phyloP scores from a whole-genome alignment of 116 monocot species.

The Phalaenopsis hybrid region DNA sequence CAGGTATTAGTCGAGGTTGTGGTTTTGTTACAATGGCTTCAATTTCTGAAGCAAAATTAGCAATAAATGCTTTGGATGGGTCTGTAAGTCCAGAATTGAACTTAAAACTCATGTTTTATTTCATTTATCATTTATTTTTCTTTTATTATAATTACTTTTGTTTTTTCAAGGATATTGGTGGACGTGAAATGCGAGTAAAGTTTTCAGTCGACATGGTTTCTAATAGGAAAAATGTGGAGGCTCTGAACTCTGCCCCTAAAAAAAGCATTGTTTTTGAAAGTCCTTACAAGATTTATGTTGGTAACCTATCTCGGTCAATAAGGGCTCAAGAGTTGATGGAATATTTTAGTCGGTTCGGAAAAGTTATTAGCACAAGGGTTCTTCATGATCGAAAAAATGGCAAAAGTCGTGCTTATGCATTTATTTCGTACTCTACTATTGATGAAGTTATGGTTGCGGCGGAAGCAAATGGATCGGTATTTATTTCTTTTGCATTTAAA shows the following conservation, averaged over 20 bases:
- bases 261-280: conserved; percentile 63
- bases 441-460: conserved; percentile 54
- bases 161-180: conserved; percentile 50
- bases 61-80: conserved; percentile 68
- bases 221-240: conserved; percentile 39
- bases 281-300: conserved; percentile 11
- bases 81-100: conserved; percentile 37
- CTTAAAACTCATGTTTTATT: background rate
- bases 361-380: conserved; percentile 62
- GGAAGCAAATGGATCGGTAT: conserved; percentile 43
- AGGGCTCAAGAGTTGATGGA: conserved; percentile 62
- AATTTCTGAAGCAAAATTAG: conserved; percentile 54
- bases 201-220: conserved; percentile 54
- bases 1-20: conserved; percentile 65
- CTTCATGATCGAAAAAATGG: conserved; percentile 62
- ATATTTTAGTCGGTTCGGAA: conserved; percentile 70
- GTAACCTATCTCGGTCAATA: conserved; percentile 69
- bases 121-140: background rate
- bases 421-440: conserved; percentile 62
- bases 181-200: conserved; percentile 73
- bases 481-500: background rate
- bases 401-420: conserved; percentile 71
- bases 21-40: conserved; percentile 18
- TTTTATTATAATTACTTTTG: background rate
- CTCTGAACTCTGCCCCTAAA: conserved; percentile 35